Base-by-base conservation (phyloP, 495 filamentous ascomycete species). In the Bombardia bombarda region DNA sequence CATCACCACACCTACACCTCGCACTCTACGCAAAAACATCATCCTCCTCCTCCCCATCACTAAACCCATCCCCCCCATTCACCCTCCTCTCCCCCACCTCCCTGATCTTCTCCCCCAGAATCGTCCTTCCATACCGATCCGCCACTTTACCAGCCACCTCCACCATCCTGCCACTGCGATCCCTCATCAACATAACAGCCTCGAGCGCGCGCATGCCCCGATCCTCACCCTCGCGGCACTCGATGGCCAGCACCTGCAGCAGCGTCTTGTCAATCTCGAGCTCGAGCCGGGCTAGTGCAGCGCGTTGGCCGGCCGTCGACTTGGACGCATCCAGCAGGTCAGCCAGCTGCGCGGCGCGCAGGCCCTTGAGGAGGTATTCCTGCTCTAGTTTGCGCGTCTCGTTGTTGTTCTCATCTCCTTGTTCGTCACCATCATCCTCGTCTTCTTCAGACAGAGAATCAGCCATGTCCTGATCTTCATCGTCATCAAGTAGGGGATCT, bases 151-250 rank as follows among this genome's bases (percentile, higher is more conserved):
- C 77, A 3, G 88, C 88, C 1, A 84, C 83, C 57, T 92, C 87
- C 17, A 90, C 56, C 85, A 93, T 93, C 60, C 82, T 81, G 18
- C 88, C 87, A 43, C 72, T 82, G 30, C 76, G 67, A 60, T 95
- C 87, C 30, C 72, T 70, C 80, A 96, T 79, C 57, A 95, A 66
- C 43, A 69, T 66, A 3, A 90, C 89, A 36, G 75, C 51, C 63
- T 98, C 93, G 22, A 98, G 67, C 7, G 92, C 92, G 53, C 90
- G 88, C 86, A 93, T 95, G 2, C 90, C 92, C 13, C 82, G 70
- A 32, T 95, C 89, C 58, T 97, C 93, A 26, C 87, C 87, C 50
- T 87, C 87, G 48, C 86, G 78, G 59, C 92, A 96, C 70, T 95
- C 92, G 19, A 81, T 69, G 23, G 86, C 89, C 60, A 98, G 69